These are phyloP conservation scores for Phytomonas francai DNA, from an alignment of 208 protist species.

Conservation along the genomic window DNA sequence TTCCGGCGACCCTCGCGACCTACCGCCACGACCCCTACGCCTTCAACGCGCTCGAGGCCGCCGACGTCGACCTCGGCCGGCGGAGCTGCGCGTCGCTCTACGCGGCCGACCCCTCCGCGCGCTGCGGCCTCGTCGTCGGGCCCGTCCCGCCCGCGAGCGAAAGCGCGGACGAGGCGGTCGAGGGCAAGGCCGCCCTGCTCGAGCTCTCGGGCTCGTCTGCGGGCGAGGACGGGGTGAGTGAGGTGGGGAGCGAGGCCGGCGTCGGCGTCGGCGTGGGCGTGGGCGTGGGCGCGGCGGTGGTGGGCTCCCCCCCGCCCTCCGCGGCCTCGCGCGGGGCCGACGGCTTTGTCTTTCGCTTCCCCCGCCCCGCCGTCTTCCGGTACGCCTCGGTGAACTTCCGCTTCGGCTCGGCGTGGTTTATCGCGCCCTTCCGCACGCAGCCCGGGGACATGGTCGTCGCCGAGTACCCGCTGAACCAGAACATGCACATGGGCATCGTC, in stretches of 20 bases:
- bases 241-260: constrained; percentile 26
- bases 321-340: not conserved
- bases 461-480: constrained; percentile 55
- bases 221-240: constrained; percentile 43
- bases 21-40: constrained; percentile 51
- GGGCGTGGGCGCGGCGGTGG: constrained; percentile 1
- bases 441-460: constrained; percentile 79
- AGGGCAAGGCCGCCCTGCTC: constrained; percentile 1
- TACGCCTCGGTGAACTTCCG: constrained; percentile 85
- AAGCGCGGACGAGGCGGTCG: not conserved
- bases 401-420: constrained; percentile 82
- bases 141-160: too few species aligned
- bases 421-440: constrained; percentile 69
- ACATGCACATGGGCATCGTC: constrained; percentile 74
- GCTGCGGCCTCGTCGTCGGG: constrained; percentile 3
- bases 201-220: constrained; percentile 11
- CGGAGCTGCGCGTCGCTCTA: constrained; percentile 20
- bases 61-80: constrained; percentile 13
- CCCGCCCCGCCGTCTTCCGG: constrained; percentile 23
- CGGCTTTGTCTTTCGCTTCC: not conserved
- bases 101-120: not conserved
- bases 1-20: too few species aligned
- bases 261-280: constrained; percentile 12
- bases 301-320: constrained; percentile 8
- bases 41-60: constrained; percentile 16